Evolutionary conservation across 2,329 filamentous ascomycete species (phyloP).

Genomic region (Myriangium duriaei): DNA sequence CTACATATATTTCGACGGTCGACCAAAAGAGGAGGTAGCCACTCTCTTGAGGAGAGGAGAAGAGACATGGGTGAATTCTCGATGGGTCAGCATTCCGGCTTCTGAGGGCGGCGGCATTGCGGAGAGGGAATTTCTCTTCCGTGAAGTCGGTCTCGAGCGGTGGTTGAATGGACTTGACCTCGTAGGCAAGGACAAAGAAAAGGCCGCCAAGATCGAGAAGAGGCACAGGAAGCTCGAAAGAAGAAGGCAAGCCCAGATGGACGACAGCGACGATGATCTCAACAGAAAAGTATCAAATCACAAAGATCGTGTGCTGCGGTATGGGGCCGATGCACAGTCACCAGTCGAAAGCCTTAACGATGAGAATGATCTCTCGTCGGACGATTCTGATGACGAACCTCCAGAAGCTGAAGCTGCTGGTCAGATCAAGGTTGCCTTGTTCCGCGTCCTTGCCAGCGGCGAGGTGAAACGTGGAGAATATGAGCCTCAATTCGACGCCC

Average conservation of each 20-base stretch:
- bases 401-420: constrained; percentile 82
- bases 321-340: constrained; percentile 62
- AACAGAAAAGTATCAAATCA: constrained; percentile 28
- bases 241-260: constrained; percentile 65
- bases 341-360: constrained; percentile 59
- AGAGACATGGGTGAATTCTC: constrained; percentile 97
- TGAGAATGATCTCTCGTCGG: constrained; percentile 49
- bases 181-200: constrained; percentile 57
- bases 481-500: constrained; percentile 91
- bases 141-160: constrained; percentile 86
- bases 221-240: constrained; percentile 50
- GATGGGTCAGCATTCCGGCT: constrained; percentile 91
- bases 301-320: constrained; percentile 55
- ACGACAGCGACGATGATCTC: constrained; percentile 38
- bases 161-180: constrained; percentile 95
- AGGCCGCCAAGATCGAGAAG: constrained; percentile 63
- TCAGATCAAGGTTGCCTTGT: constrained; percentile 96
- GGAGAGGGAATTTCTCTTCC: constrained; percentile 92
- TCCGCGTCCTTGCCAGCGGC: constrained; percentile 84
- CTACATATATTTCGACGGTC: constrained; percentile 97
- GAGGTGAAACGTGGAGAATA: constrained; percentile 98
- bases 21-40: constrained; percentile 91
- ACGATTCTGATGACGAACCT: constrained; percentile 66
- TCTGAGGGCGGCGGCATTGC: constrained; percentile 87
- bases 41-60: constrained; percentile 84